A percentile compares a stretch with the other conserved stretches of the same genome.
phyloP scores from a whole-genome alignment of 805 yeast species.

The Barnettozyma sp. region DNA sequence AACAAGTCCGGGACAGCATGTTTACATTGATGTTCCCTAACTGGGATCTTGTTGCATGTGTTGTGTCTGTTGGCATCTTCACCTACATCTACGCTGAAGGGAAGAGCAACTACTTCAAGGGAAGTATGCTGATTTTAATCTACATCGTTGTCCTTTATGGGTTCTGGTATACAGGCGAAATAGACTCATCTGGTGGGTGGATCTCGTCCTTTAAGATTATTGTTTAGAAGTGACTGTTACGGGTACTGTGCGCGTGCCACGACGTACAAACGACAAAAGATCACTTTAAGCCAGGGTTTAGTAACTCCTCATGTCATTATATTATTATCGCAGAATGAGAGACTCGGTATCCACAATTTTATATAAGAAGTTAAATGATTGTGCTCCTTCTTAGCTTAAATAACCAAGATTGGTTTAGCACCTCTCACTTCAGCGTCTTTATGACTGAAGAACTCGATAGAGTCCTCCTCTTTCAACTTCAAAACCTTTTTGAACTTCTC shows the following conservation, averaged over 20 bases:
- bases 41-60: slow-evolving; percentile 88
- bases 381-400: slow-evolving; percentile 13
- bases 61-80: slow-evolving; percentile 81
- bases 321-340: too few species aligned
- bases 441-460: slow-evolving; percentile 74
- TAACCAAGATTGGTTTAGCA: slow-evolving; percentile 25
- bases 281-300: too few species aligned
- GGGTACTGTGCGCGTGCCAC: too few species aligned
- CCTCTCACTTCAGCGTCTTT: slow-evolving; percentile 22
- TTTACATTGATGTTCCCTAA: slow-evolving; percentile 87
- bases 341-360: background rate
- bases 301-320: too few species aligned
- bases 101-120: slow-evolving; percentile 92
- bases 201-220: slow-evolving; percentile 1
- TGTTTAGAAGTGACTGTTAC: too few species aligned
- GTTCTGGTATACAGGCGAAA: slow-evolving; percentile 52
- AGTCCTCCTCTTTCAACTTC: slow-evolving; percentile 64
- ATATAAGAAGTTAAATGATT: background rate
- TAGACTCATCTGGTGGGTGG: slow-evolving; percentile 14
- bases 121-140: slow-evolving; percentile 75
- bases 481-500: slow-evolving; percentile 80
- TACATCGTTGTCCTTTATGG: slow-evolving; percentile 75
- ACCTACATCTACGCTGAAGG: slow-evolving; percentile 96
- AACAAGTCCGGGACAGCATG: slow-evolving; percentile 36
- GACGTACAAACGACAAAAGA: too few species aligned